Evolutionary conservation across 2,329 filamentous ascomycete genomes (phyloP).

Genomic region (Pseudonectria foliicola): DNA sequence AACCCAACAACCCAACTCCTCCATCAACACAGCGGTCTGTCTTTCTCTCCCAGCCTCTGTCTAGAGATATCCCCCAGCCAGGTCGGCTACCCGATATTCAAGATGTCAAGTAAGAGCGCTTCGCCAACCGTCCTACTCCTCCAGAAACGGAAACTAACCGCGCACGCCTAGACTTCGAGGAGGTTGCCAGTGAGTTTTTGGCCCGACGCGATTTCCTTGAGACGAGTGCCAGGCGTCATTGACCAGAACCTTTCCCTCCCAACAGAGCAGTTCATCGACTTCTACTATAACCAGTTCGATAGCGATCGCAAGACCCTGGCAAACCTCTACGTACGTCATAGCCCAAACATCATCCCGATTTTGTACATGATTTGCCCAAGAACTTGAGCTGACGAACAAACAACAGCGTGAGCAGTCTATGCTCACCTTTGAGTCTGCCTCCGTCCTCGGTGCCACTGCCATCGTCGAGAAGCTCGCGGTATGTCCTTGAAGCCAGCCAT

Average conservation of each 20-base stretch:
- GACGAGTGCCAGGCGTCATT: too few relatives aligned
- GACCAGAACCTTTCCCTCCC: neutral
- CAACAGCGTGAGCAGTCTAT: slow-evolving; percentile 78
- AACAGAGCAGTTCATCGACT: slow-evolving; percentile 77
- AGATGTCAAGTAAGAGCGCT: slow-evolving; percentile 20
- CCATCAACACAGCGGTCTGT: slow-evolving; percentile 1
- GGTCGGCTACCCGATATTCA: slow-evolving; percentile 12
- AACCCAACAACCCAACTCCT: slow-evolving; percentile 16
- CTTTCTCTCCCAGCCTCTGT: slow-evolving; percentile 2
- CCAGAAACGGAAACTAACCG: slow-evolving; percentile 17
- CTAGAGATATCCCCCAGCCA: slow-evolving; percentile 2
- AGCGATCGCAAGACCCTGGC: slow-evolving; percentile 56
- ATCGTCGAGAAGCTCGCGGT: slow-evolving; percentile 83
- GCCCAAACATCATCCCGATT: too few relatives aligned
- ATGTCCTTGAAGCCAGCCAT: slow-evolving; percentile 26
- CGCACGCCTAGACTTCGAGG: slow-evolving; percentile 35
- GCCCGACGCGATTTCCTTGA: neutral
- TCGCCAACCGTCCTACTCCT: neutral
- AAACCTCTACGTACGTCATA: slow-evolving; percentile 72
- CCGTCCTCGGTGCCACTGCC: slow-evolving; percentile 51
- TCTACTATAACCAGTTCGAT: slow-evolving; percentile 91
- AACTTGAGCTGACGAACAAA: slow-evolving; percentile 8
- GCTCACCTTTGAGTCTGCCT: slow-evolving; percentile 80
- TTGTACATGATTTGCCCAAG: too few relatives aligned
- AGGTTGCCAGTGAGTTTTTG: slow-evolving; percentile 39